These are phyloP conservation scores for Chlamydomonas schloesseri DNA, from an alignment of 139 green algal genomes.

Conservation along the genomic window DNA sequence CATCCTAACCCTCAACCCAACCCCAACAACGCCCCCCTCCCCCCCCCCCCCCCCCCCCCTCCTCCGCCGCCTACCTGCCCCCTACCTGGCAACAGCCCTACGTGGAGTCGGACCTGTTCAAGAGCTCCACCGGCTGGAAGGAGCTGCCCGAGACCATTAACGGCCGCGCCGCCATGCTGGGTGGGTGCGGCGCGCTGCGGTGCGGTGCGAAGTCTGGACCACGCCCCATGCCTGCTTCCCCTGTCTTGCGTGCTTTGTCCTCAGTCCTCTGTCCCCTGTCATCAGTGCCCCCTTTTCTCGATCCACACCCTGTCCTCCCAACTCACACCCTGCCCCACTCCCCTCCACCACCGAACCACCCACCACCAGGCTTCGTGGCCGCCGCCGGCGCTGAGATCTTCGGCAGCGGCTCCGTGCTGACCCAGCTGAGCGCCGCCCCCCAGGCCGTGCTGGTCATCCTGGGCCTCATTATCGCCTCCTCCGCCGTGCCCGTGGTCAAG, in stretches of 20 bases:
- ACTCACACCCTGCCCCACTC: no score
- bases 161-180: slow-evolving; percentile 63
- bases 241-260: no score
- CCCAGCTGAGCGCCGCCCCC: slow-evolving; percentile 50
- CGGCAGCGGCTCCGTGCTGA: slow-evolving; percentile 55
- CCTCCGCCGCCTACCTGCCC: no score
- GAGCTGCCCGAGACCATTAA: slow-evolving; percentile 66
- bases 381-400: slow-evolving; percentile 60
- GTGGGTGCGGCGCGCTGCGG: not conserved
- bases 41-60: no score
- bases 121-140: slow-evolving; percentile 47
- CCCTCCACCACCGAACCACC: not conserved
- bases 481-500: slow-evolving; percentile 65
- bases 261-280: no score
- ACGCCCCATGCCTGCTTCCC: no score
- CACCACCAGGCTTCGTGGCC: slow-evolving; percentile 55
- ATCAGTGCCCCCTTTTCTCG: no score
- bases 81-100: no score
- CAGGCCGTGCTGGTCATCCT: slow-evolving; percentile 58
- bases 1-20: no score
- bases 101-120: slow-evolving; percentile 9
- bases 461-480: slow-evolving; percentile 52
- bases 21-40: not conserved
- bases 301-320: not conserved
- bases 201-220: no score